phyloP scores from a whole-genome alignment of 495 filamentous ascomycete species.

The Tuber calosporum region DNA sequence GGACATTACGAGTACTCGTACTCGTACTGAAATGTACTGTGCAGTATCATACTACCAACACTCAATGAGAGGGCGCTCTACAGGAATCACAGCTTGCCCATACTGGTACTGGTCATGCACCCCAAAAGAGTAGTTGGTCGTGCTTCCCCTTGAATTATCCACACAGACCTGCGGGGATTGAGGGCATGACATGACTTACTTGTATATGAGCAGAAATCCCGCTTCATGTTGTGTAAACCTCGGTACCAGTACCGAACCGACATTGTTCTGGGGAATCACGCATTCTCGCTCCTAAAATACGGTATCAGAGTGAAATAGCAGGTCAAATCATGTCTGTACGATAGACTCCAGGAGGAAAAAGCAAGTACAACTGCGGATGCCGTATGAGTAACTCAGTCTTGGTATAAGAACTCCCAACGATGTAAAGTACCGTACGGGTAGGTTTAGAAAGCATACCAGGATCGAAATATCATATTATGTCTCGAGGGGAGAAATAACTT shows the following conservation, averaged over 20 bases:
- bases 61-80: not conserved
- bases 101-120: not conserved
- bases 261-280: constrained; percentile 13
- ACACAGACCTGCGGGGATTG: not conserved
- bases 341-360: constrained; percentile 15
- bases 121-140: not conserved
- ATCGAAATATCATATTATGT: not conserved
- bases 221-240: constrained; percentile 28
- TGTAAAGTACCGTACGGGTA: too few species aligned
- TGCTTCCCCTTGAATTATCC: not conserved
- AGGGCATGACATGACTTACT: not conserved
- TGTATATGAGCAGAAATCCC: constrained; percentile 4
- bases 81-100: not conserved
- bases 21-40: not conserved
- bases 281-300: constrained; percentile 14
- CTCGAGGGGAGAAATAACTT: not conserved
- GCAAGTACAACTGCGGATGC: not conserved
- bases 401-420: constrained; percentile 3
- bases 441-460: not conserved
- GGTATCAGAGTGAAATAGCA: constrained; percentile 11
- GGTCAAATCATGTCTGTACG: constrained; percentile 25
- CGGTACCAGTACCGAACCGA: constrained; percentile 18
- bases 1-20: too few species aligned
- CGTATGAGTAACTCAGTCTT: not conserved
- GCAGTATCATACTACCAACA: not conserved